Base-by-base conservation (phyloP, 2,329 filamentous ascomycete genomes). In the Raffaelea deltoideospora region DNA sequence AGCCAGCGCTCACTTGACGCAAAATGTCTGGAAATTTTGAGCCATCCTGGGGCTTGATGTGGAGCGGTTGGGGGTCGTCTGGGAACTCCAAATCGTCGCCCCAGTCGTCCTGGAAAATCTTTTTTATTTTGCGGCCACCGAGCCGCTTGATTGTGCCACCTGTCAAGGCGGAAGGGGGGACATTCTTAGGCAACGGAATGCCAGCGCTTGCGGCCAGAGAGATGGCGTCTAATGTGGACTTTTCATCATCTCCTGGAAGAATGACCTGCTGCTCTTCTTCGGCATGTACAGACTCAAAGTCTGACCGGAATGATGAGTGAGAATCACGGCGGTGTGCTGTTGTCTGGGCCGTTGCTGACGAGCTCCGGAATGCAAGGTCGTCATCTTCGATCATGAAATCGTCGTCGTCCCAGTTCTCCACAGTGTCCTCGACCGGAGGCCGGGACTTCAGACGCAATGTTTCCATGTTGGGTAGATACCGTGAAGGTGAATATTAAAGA, bases 121-220 rank as follows among this genome's bases (percentile, higher is more conserved):
- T 79, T 50, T 76, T 78, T 17, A 80, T 66, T 49, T 79, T 85
- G 46, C 74, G 71, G 41, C 75, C 76, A 34, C 87, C 87, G 24
- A 96, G 67, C 47, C 87, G 71, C 61, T 92, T 93, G 52, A 96
- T 96, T 10, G 86, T 88, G 36, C 90, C 90, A 37, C 88, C 88
- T 54, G 90, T 72, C 30, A 98, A 64, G 22, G 90, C 90, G 17
- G 88, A 94, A 22, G 82, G 75, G 1, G 88, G 86, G 23, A 96
- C 76, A 52, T 87, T 87, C 35, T 73, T 65, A 21, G 90, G 90
- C 38, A 96, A 74, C 7, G 90, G 88, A 45, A 98, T 94, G 47
- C 90, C 90, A 20, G 86, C 87, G 53, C 76, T 78, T 50, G 85
- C 81, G 24, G 87, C 88, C 7, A 85, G 82, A 19, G 82, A 74